Evolutionary conservation across 176 grass and related monocot species (phyloP).

Genomic region (Lolium perenne): DNA sequence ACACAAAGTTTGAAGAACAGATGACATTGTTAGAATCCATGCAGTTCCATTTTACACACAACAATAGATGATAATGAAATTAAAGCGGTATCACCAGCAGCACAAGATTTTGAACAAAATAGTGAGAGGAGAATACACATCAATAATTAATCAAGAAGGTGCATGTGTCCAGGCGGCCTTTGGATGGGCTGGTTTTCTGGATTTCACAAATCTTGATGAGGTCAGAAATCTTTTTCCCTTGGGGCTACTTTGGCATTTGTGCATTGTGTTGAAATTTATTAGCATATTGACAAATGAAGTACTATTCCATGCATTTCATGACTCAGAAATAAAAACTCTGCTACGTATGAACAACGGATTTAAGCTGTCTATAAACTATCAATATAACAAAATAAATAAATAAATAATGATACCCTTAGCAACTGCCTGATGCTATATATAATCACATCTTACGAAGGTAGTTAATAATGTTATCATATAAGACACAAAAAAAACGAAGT

Average conservation of each 20-base stretch:
- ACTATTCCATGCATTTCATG: not conserved
- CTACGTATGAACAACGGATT: not conserved
- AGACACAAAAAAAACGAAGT: not conserved
- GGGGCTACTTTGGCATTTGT: not conserved
- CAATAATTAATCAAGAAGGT: slow-evolving; percentile 1
- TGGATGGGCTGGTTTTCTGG: not conserved
- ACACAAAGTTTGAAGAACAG: not conserved
- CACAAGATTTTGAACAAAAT: not conserved
- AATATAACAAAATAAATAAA: not conserved
- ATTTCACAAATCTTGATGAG: not conserved
- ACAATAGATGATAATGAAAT: not conserved
- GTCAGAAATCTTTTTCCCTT: not conserved
- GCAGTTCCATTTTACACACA: not conserved
- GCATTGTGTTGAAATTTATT: not conserved
- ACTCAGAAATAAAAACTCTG: not conserved
- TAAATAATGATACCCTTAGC: not conserved
- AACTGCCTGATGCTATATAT: not conserved
- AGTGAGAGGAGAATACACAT: not conserved
- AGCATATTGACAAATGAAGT: not conserved
- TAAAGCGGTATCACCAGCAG: not conserved
- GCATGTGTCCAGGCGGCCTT: not conserved
- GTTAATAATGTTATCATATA: not conserved
- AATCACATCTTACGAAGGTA: not conserved
- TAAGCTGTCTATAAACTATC: not conserved
- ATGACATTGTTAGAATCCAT: slow-evolving; percentile 2